Evolutionary conservation across 2,329 filamentous ascomycete species (phyloP).

Genomic region (Claviceps sp.): DNA sequence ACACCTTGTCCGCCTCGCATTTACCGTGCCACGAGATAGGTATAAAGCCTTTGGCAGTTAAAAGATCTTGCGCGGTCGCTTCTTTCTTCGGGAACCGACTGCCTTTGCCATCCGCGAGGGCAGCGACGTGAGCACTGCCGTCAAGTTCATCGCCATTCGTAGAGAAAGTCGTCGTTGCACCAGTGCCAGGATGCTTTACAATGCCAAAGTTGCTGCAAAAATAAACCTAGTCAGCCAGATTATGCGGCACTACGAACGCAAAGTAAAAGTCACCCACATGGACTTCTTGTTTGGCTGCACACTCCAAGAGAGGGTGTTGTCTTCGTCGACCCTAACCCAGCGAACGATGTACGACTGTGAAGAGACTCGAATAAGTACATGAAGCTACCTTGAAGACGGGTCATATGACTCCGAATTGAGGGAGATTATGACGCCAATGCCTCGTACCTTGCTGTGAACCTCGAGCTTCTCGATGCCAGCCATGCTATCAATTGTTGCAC

Average conservation of each 20-base stretch:
- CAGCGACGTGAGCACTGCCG: constrained; percentile 30
- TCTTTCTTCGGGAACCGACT: constrained; percentile 42
- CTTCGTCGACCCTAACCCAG: constrained; percentile 85
- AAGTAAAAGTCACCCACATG: constrained; percentile 38
- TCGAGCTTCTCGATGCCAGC: constrained; percentile 93
- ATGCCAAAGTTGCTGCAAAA: constrained; percentile 72
- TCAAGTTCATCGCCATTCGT: constrained; percentile 30
- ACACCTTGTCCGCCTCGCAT: constrained; percentile 92
- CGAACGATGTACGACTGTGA: constrained; percentile 88
- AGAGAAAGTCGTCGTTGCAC: constrained; percentile 33
- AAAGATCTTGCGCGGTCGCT: constrained; percentile 46
- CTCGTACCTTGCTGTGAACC: constrained; percentile 79
- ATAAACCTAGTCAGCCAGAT: constrained; percentile 8
- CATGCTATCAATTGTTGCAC: constrained; percentile 36
- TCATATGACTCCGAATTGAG: neutral
- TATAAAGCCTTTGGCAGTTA: constrained; percentile 54
- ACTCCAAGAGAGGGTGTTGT: constrained; percentile 93
- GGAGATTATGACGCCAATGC: neutral
- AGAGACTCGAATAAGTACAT: constrained; percentile 9
- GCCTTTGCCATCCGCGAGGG: constrained; percentile 30
- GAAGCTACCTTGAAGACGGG: neutral
- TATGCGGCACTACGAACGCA: neutral
- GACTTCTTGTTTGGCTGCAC: constrained; percentile 97
- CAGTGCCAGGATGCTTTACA: constrained; percentile 85
- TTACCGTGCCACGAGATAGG: constrained; percentile 79